phyloP scores from a whole-genome alignment of 2,329 filamentous ascomycete genomes.

The Claviceps humidiphila region DNA sequence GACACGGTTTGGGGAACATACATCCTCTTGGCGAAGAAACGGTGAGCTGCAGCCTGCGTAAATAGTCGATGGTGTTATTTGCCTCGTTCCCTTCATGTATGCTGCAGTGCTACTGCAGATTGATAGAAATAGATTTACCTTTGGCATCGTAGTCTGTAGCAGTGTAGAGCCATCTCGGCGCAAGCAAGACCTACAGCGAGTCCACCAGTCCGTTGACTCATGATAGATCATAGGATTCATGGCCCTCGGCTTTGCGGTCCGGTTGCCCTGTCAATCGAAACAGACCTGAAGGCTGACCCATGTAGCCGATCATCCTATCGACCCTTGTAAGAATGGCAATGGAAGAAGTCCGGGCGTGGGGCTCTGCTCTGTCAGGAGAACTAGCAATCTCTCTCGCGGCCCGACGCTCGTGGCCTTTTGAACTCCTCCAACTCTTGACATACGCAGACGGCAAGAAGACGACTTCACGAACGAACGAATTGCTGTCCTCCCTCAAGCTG shows the following conservation, averaged over 20 bases:
- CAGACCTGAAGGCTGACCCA: neutral
- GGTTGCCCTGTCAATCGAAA: constrained; percentile 2
- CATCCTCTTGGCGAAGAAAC: constrained; percentile 40
- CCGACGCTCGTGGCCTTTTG: neutral
- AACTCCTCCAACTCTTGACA: constrained; percentile 1
- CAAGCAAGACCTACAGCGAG: no score
- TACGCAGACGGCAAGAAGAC: neutral
- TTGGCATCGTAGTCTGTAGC: no score
- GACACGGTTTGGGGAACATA: constrained; percentile 49
- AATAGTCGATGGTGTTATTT: no score
- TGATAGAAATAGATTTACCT: no score
- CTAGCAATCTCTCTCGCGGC: constrained; percentile 1
- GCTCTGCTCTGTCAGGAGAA: constrained; percentile 1
- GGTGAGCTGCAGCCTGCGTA: constrained; percentile 2
- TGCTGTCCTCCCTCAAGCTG: no score
- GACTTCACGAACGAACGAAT: neutral
- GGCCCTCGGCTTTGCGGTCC: no score
- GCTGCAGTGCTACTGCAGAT: no score
- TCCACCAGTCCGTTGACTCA: no score
- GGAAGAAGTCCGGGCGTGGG: constrained; percentile 1
- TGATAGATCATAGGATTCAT: no score
- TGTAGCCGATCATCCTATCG: neutral
- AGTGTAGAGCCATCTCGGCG: no score
- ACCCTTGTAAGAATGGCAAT: neutral
- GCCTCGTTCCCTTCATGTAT: no score